phyloP scores from a whole-genome alignment of 768 basidiomycete species.

The Macrolepiota albuminosa region DNA sequence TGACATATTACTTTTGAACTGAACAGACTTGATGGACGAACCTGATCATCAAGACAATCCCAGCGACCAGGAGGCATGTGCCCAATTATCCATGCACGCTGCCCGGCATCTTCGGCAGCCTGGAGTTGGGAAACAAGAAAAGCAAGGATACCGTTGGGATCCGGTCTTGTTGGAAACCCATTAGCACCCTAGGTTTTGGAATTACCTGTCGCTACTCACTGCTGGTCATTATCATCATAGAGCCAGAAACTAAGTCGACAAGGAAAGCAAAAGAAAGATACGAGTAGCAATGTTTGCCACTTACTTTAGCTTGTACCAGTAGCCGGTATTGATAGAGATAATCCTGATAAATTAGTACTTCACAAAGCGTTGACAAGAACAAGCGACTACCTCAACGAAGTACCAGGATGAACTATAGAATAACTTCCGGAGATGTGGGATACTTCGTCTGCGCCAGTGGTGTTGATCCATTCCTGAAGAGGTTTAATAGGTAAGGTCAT shows the following conservation, averaged over 20 bases:
- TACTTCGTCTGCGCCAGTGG: constrained; percentile 36
- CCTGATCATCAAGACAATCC: constrained; percentile 51
- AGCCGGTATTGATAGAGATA: constrained; percentile 56
- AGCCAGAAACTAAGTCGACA: constrained; percentile 45
- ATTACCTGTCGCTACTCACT: constrained; percentile 26
- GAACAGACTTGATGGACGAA: constrained; percentile 13
- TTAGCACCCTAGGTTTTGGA: background rate
- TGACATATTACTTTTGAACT: background rate
- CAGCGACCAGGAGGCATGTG: constrained; percentile 51
- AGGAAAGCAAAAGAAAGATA: background rate
- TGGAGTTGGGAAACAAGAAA: constrained; percentile 53
- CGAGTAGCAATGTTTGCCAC: constrained; percentile 2
- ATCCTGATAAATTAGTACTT: constrained; percentile 29
- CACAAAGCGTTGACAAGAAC: background rate
- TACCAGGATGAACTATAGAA: constrained; percentile 41
- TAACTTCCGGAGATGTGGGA: constrained; percentile 52
- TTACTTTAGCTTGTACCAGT: constrained; percentile 59
- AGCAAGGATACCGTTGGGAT: constrained; percentile 56
- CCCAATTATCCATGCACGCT: constrained; percentile 59
- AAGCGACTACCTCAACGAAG: constrained; percentile 38
- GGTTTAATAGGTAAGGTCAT: background rate
- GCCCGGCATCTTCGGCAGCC: constrained; percentile 52
- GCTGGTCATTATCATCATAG: constrained; percentile 45
- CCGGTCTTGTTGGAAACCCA: constrained; percentile 27
- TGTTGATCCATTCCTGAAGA: constrained; percentile 42